phyloP scores from a whole-genome alignment of 2,329 filamentous ascomycete genomes.

The Sporothrix mexicana region DNA sequence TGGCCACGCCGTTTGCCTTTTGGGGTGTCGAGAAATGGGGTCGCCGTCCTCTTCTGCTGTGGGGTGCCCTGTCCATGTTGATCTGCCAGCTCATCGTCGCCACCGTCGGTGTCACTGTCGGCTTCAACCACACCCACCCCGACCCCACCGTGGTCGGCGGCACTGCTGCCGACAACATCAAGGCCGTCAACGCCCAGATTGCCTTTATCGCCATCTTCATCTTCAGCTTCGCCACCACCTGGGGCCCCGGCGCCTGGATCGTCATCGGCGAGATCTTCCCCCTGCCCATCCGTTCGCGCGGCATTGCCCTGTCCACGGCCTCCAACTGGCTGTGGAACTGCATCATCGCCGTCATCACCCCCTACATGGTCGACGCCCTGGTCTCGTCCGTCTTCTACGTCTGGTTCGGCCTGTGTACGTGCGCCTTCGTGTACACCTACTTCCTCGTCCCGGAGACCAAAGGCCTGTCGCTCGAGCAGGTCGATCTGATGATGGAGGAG shows the following conservation, averaged over 20 bases:
- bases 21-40: constrained; percentile 82
- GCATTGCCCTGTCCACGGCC: constrained; percentile 84
- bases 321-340: constrained; percentile 90
- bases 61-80: constrained; percentile 81
- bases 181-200: constrained; percentile 72
- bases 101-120: constrained; percentile 71
- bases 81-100: constrained; percentile 86
- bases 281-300: constrained; percentile 84
- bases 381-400: constrained; percentile 75
- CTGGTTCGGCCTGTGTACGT: constrained; percentile 71
- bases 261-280: constrained; percentile 92
- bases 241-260: constrained; percentile 82
- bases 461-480: constrained; percentile 78
- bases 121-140: constrained; percentile 56
- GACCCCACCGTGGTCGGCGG: constrained; percentile 51
- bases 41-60: constrained; percentile 79
- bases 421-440: constrained; percentile 69
- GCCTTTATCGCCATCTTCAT: constrained; percentile 92
- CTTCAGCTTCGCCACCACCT: constrained; percentile 89
- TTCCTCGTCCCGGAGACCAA: constrained; percentile 77
- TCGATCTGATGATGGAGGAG: constrained; percentile 90
- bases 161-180: constrained; percentile 58
- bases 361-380: constrained; percentile 71
- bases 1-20: constrained; percentile 85
- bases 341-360: constrained; percentile 55